A percentile compares a stretch with the other conserved stretches of the same genome.
These are phyloP conservation scores for Fusarium pininemorale DNA, from an alignment of 2,329 filamentous ascomycete species.

Conservation along the genomic window DNA sequence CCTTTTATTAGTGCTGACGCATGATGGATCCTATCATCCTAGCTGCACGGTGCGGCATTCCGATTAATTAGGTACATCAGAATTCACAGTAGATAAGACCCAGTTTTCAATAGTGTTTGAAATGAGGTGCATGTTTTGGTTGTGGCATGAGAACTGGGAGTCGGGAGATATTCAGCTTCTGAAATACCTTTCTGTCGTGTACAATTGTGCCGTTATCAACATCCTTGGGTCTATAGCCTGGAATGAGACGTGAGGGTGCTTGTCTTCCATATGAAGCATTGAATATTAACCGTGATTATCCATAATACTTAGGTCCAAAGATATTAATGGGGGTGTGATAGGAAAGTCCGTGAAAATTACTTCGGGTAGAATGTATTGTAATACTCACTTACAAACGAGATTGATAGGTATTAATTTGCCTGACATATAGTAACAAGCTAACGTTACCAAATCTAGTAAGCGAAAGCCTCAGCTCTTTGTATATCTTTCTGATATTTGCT, in stretches of 20 bases:
- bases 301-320: too few species aligned
- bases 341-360: too few species aligned
- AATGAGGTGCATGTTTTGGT: too few species aligned
- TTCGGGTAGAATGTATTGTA: background rate
- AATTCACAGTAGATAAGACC: too few species aligned
- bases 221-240: too few species aligned
- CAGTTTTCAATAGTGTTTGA: too few species aligned
- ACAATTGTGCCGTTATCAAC: too few species aligned
- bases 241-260: rapidly evolving
- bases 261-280: too few species aligned
- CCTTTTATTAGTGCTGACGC: background rate
- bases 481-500: background rate
- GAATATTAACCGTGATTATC: rapidly evolving
- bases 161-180: too few species aligned
- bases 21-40: background rate
- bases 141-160: rapidly evolving
- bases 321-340: too few species aligned
- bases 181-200: rapidly evolving
- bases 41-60: background rate
- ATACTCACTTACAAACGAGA: background rate
- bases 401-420: rapidly evolving
- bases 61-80: background rate
- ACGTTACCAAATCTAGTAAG: background rate
- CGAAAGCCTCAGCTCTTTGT: background rate
- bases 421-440: background rate